A percentile compares a stretch with the other conserved stretches of the same genome.
Conservation (phyloP, 2,329 filamentous ascomycete genomes). For the Fusarium liriodendri region DNA sequence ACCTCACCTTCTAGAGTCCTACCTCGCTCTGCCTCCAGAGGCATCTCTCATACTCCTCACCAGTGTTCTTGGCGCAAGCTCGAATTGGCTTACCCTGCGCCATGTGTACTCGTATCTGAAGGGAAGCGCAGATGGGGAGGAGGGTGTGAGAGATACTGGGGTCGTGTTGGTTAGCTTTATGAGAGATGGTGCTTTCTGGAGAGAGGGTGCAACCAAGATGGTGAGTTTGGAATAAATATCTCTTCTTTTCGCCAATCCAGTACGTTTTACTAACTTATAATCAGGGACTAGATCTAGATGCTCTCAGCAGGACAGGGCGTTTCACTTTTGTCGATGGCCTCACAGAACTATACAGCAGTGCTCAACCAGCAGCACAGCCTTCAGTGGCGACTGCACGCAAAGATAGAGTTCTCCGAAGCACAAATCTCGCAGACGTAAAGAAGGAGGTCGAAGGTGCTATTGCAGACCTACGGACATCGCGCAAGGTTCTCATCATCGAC, state of each 20-base stretch:
- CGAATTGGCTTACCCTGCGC: slow-evolving; percentile 74
- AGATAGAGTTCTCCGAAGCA: slow-evolving; percentile 45
- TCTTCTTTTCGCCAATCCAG: not conserved
- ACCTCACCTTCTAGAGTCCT: slow-evolving; percentile 73
- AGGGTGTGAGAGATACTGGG: slow-evolving; percentile 50
- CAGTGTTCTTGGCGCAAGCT: slow-evolving; percentile 71
- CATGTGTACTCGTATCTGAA: slow-evolving; percentile 62
- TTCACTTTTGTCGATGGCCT: slow-evolving; percentile 84
- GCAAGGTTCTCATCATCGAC: slow-evolving; percentile 72
- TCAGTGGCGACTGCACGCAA: slow-evolving; percentile 5
- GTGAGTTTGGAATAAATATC: slow-evolving; percentile 51
- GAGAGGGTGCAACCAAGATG: slow-evolving; percentile 73
- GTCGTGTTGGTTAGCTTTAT: slow-evolving; percentile 88
- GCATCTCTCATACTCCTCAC: slow-evolving; percentile 75
- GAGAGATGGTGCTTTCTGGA: slow-evolving; percentile 83
- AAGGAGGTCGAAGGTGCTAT: slow-evolving; percentile 54
- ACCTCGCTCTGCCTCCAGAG: slow-evolving; percentile 68
- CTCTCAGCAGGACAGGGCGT: slow-evolving; percentile 64
- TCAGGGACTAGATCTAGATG: slow-evolving; percentile 78
- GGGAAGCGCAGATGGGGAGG: slow-evolving; percentile 36
- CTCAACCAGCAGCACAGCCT: not conserved
- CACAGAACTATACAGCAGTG: slow-evolving; percentile 62
- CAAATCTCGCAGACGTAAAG: slow-evolving; percentile 51
- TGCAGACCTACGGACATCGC: slow-evolving; percentile 46
- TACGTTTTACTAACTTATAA: not conserved